Evolutionary conservation across 495 filamentous ascomycete species (phyloP), one percentile per base, ranked within the genome.

Genomic region (Oidiodendron maius): DNA sequence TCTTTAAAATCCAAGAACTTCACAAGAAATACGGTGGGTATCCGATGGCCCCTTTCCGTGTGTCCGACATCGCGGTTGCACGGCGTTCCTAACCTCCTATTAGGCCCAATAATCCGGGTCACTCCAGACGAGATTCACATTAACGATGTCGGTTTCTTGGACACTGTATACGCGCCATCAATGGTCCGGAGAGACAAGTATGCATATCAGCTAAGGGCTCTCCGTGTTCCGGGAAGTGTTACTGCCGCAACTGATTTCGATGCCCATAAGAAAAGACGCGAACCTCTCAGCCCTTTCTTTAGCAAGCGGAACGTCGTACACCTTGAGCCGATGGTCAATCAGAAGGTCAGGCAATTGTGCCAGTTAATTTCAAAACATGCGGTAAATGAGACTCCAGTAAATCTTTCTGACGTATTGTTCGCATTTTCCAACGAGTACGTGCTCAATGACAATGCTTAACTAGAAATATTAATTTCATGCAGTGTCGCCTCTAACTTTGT

Each of bases 51-150:
- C 35, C 35, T 4, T n/a, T 15, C 13, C 4, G 4, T 5, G 18
- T 4, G n/a, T 37, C 35, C n/a, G 28, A 32, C 24, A 22, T 9
- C 21, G 18, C 20, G 44, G 25, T 51, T 46, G 40, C 54, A 62
- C 42, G 74, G 77, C 3, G 75, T 76, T 6, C 77, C 8, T 4
- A 30, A 11, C 15, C 9, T 9, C 22, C 23, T 3, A 18, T 20
- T 21, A 50, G 46, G 78, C 4, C 77, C 79, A 10, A 80, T 83
- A 41, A 64, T 81, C 10, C 71, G 80, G 15, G 77, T 82, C 61
- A 75, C 62, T 39, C 77, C 80, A 0, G 51, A 70, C 40, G 77
- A 82, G 44, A 28, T 82, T 0, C 76, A 78, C 48, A 65, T 81
- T 51, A 57, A 66, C 25, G 74, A 81, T 58, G 70, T 72, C 0